These are phyloP conservation scores for Lachancea meyersii DNA, from an alignment of 805 yeast species.

Conservation along the genomic window DNA sequence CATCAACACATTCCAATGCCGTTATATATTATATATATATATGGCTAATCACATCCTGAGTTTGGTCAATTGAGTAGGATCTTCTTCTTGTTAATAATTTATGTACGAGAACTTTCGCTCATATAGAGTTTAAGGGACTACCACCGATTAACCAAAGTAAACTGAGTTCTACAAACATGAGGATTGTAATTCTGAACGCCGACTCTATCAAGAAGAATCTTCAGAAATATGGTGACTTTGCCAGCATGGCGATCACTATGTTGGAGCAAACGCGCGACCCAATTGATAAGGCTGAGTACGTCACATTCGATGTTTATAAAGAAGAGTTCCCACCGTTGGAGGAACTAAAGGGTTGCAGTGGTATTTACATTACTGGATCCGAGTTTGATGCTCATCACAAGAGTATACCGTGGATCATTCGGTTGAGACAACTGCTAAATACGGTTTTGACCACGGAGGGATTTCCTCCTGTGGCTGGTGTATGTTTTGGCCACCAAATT, in stretches of 20 bases:
- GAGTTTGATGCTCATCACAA: constrained; percentile 39
- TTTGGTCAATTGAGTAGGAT: no score
- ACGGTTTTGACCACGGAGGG: constrained; percentile 12
- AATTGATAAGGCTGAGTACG: constrained; percentile 16
- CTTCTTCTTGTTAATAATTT: no score
- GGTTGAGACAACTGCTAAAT: constrained; percentile 34
- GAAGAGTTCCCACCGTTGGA: constrained; percentile 23
- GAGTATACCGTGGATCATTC: constrained; percentile 37
- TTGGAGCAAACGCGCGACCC: constrained; percentile 14
- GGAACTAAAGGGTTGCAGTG: constrained; percentile 23
- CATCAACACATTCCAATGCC: no score
- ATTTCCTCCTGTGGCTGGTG: constrained; percentile 51
- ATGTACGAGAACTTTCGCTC: no score
- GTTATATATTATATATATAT: no score
- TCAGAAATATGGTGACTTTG: constrained; percentile 25
- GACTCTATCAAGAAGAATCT: constrained; percentile 22
- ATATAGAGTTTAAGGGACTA: no score
- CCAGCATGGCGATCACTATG: constrained; percentile 21
- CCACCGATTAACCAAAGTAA: no score
- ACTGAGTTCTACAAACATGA: constrained; percentile 5
- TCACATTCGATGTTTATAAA: constrained; percentile 15
- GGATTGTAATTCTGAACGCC: constrained; percentile 25
- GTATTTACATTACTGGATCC: constrained; percentile 45
- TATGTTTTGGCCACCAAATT: constrained; percentile 88
- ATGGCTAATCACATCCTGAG: no score